Conservation (phyloP, 1,284 basidiomycete species). For the Ceratobasidium sp. region DNA sequence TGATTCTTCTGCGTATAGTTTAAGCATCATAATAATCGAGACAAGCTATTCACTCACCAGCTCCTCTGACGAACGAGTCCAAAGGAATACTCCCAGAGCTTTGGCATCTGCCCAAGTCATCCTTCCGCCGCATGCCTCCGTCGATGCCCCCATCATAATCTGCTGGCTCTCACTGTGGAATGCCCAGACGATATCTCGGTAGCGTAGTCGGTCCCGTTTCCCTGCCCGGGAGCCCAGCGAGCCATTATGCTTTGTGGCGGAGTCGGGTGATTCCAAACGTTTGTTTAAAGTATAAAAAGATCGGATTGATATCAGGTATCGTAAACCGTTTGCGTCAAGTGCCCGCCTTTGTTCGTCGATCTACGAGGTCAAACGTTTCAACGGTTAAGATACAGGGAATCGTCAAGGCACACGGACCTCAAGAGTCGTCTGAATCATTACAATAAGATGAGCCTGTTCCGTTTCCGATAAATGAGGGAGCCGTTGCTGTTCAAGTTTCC, state of each 20-base stretch:
- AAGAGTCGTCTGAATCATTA: slow-evolving; percentile 83
- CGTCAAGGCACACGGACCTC: slow-evolving; percentile 61
- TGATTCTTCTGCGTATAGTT: slow-evolving; percentile 65
- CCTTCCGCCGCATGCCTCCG: slow-evolving; percentile 75
- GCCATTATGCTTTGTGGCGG: neutral
- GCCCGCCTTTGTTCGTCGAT: slow-evolving; percentile 86
- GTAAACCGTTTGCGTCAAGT: slow-evolving; percentile 86
- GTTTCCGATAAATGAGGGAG: slow-evolving; percentile 73
- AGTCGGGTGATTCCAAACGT: slow-evolving; percentile 29
- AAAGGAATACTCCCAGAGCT: slow-evolving; percentile 84
- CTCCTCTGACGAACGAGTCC: slow-evolving; percentile 79
- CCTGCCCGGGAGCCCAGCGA: slow-evolving; percentile 14
- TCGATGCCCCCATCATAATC: slow-evolving; percentile 74
- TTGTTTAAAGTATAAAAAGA: slow-evolving; percentile 79
- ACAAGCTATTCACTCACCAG: slow-evolving; percentile 61
- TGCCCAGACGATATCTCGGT: slow-evolving; percentile 94
- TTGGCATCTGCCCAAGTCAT: slow-evolving; percentile 89
- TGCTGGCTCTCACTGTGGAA: slow-evolving; percentile 93
- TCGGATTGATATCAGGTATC: slow-evolving; percentile 88
- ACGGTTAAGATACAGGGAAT: neutral
- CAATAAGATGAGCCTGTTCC: slow-evolving; percentile 80
- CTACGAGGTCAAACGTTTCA: slow-evolving; percentile 51
- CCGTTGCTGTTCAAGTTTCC: slow-evolving; percentile 66
- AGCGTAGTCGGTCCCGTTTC: slow-evolving; percentile 74
- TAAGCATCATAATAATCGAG: neutral